These are phyloP conservation scores for Haplosporangium sp. DNA, from an alignment of 371 early-diverging fungal species.

Conservation along the genomic window DNA sequence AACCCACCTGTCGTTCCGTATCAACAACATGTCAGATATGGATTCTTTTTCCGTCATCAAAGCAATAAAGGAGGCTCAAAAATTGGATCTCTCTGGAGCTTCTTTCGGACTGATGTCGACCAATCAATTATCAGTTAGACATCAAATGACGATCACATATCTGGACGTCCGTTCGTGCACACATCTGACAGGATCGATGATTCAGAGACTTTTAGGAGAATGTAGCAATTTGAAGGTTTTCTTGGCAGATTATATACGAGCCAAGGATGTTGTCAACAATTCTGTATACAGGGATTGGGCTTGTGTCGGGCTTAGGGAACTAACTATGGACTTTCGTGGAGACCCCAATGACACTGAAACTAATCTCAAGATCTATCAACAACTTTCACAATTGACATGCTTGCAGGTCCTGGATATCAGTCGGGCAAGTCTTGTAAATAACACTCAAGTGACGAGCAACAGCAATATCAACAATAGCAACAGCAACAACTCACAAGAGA, in stretches of 20 bases:
- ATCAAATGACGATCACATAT: constrained; percentile 16
- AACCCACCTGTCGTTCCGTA: constrained; percentile 20
- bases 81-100: constrained; percentile 26
- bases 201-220: constrained; percentile 38
- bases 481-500: background rate
- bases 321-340: constrained; percentile 35
- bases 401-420: constrained; percentile 39
- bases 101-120: constrained; percentile 43
- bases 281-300: constrained; percentile 38
- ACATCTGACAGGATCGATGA: constrained; percentile 32
- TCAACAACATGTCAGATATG: constrained; percentile 15
- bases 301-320: constrained; percentile 31
- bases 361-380: constrained; percentile 18
- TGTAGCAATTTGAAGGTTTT: constrained; percentile 26
- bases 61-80: constrained; percentile 15
- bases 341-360: constrained; percentile 11
- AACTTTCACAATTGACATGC: constrained; percentile 22
- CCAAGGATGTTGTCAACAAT: constrained; percentile 35
- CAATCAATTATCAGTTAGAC: constrained; percentile 29
- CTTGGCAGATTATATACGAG: constrained; percentile 26
- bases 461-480: background rate
- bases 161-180: constrained; percentile 32
- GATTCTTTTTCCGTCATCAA: constrained; percentile 25
- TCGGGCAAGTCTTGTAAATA: background rate
- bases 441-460: no score